Evolutionary conservation across 306 rosid genomes (phyloP).

Genomic region (Glycine tomentella): DNA sequence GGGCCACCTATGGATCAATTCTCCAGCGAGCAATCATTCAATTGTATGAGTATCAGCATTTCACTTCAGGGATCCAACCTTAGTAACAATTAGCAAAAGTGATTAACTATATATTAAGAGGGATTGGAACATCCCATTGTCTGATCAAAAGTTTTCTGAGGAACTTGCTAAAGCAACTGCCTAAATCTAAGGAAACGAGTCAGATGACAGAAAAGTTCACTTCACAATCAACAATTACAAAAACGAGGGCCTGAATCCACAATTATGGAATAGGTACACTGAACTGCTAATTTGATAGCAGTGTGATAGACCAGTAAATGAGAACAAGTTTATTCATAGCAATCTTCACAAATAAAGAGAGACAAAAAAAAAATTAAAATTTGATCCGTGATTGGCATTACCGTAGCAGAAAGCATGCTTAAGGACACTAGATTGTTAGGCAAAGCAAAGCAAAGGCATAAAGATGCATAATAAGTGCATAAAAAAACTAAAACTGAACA

Average conservation of each 20-base stretch:
- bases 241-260: background rate
- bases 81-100: too few relatives aligned
- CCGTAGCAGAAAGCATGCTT: constrained; percentile 27
- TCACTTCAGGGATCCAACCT: too few relatives aligned
- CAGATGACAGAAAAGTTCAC: constrained; percentile 13
- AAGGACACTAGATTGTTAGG: constrained; percentile 33
- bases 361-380: background rate
- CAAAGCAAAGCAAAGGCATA: constrained; percentile 46
- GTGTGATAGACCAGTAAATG: constrained; percentile 32
- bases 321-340: background rate
- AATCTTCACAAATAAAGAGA: constrained; percentile 41
- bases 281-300: constrained; percentile 35
- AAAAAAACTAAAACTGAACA: constrained; percentile 41
- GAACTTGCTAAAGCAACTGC: too few relatives aligned
- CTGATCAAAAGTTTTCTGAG: too few relatives aligned
- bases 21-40: too few relatives aligned
- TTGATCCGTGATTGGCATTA: constrained; percentile 26
- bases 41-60: too few relatives aligned
- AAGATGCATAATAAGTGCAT: constrained; percentile 40
- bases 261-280: constrained; percentile 23
- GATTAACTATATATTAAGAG: too few relatives aligned
- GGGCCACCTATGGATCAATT: too few relatives aligned
- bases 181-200: too few relatives aligned
- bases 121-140: too few relatives aligned
- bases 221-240: constrained; percentile 3